Base-by-base conservation (phyloP, 805 yeast genomes). In the Clavispora vitiphila region DNA sequence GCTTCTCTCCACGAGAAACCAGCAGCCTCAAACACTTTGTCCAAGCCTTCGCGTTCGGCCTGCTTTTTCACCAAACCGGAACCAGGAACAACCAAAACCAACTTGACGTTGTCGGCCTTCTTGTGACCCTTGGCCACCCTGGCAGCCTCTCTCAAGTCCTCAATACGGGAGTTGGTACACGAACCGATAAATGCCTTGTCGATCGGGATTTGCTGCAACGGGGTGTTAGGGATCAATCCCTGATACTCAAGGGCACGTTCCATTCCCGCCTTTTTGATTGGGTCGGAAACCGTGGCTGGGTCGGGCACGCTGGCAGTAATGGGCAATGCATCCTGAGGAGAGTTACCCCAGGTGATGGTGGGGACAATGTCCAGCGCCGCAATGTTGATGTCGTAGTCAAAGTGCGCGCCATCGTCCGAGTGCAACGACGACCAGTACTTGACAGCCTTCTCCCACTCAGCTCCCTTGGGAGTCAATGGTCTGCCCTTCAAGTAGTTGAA, bases 1-100 rank as follows among this genome's bases (percentile, higher is more conserved):
- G 99, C 98, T 72, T 93, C 99, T 74, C 99, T 84, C 99, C 99
- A 93, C 55, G 86, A 91, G 61, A 93, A 93, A 16, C 96, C 98
- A 39, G 99, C 97, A 38, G 80, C 87, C 57, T 72, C 79, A 59
- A 93, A 93, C 44, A 93, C 78, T 70, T 86, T 86, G 65, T 93
- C 93, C 43, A 93, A 76, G 40, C 99, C 99, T 71, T 93, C 99
- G 48, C 69, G 74, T 70, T 93, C 99, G 41, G 99, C 99, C 68
- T 87, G 95, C 46, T 73, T 71, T 70, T 91, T 93, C 52, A 93
- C 93, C 48, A 93, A 74, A 51, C 99, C 99, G 19, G 98, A 90
- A 43, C 99, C 99, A 39, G 99, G 99, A 35, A 93, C 99, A 42
- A 93, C 88, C 72, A 93, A 72, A 32, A 89, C 96, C 53, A 82